These are phyloP conservation scores for Talaromyces verruculosus DNA, from an alignment of 2,329 filamentous ascomycete species.

Conservation along the genomic window DNA sequence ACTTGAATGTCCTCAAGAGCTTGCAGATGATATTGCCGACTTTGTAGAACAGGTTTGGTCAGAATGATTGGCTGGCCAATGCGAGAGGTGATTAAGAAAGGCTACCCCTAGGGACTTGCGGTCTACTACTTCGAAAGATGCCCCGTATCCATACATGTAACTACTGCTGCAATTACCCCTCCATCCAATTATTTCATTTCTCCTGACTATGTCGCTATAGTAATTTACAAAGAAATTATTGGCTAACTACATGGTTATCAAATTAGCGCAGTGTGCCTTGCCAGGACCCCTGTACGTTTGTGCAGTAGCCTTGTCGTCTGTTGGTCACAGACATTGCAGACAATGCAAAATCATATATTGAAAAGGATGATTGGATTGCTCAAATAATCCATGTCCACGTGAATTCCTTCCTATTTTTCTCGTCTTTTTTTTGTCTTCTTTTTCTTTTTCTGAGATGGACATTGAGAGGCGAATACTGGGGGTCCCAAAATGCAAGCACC, in stretches of 20 bases:
- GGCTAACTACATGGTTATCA: not conserved
- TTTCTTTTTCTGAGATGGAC: not conserved
- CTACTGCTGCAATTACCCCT: not conserved
- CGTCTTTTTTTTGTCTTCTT: not conserved
- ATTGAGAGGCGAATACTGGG: not conserved
- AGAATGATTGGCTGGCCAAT: not conserved
- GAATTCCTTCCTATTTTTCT: not conserved
- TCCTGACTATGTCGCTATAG: not conserved
- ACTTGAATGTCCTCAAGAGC: conserved; percentile 43
- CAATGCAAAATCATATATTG: not conserved
- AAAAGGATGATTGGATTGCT: not conserved
- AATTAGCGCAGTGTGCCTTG: not conserved
- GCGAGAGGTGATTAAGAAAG: not conserved
- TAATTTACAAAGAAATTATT: not conserved
- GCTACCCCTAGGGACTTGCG: not conserved
- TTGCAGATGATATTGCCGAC: conserved; percentile 47
- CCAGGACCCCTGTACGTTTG: not conserved
- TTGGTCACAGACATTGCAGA: not conserved
- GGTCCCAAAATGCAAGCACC: not conserved
- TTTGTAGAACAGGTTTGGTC: conserved; percentile 37
- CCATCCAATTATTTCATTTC: not conserved
- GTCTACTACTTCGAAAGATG: not conserved
- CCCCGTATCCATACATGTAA: not conserved
- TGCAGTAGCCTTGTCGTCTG: not conserved
- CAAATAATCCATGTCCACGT: not conserved